Conservation (phyloP, 495 filamentous ascomycete genomes). For the Extremus antarcticus region DNA sequence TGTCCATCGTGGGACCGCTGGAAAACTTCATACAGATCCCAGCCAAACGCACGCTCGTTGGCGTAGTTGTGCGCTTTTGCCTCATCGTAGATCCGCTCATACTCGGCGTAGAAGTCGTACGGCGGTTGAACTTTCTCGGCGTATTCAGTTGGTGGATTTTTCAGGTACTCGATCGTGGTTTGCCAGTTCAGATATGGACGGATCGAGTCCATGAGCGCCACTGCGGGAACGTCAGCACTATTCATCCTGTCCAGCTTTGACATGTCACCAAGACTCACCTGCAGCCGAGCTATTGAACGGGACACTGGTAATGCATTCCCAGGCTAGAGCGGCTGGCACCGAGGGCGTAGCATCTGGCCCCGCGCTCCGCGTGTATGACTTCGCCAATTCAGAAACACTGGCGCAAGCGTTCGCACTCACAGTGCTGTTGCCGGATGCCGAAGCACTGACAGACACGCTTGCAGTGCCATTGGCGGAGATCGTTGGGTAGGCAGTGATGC, state of each 20-base stretch:
- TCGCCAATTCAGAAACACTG: slow-evolving; percentile 5
- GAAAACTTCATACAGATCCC: slow-evolving; percentile 33
- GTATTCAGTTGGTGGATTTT: slow-evolving; percentile 34
- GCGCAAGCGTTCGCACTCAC: slow-evolving; percentile 1
- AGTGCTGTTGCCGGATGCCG: not conserved
- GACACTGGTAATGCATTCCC: slow-evolving; percentile 14
- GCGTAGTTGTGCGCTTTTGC: slow-evolving; percentile 23
- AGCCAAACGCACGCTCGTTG: slow-evolving; percentile 43
- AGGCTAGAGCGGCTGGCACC: slow-evolving; percentile 13
- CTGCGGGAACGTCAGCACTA: not conserved
- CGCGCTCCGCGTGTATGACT: slow-evolving; percentile 2
- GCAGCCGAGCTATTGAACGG: slow-evolving; percentile 13
- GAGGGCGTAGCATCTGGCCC: slow-evolving; percentile 13
- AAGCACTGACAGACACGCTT: not conserved
- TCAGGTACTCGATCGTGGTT: slow-evolving; percentile 35
- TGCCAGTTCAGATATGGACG: slow-evolving; percentile 20
- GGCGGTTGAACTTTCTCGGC: slow-evolving; percentile 19
- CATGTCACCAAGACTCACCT: not conserved
- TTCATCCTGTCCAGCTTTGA: not conserved
- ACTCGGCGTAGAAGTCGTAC: slow-evolving; percentile 32
- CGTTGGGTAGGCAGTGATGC: not conserved
- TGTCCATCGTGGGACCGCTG: slow-evolving; percentile 41
- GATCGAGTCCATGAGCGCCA: slow-evolving; percentile 12
- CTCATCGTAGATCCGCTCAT: slow-evolving; percentile 28
- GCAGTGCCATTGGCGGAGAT: not conserved